Percentiles rank a stretch among this genome's conserved stretches.
Evolutionary conservation across 2,329 filamentous ascomycete genomes (phyloP).

Genomic region (Amauroascus niger): DNA sequence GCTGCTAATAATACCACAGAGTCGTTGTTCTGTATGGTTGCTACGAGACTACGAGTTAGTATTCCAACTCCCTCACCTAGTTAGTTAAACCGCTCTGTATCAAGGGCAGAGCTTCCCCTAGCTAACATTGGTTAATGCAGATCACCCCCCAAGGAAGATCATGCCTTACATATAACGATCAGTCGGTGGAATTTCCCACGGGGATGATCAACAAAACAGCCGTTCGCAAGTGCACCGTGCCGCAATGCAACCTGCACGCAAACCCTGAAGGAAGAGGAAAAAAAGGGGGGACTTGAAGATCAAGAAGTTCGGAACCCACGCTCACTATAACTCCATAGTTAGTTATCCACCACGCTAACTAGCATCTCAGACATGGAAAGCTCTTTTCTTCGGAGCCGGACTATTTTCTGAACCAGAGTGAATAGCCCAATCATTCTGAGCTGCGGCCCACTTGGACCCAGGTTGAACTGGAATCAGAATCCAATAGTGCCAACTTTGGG

Average conservation of each 20-base stretch:
- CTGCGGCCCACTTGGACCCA: neutral
- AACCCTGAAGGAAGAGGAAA: too few species aligned
- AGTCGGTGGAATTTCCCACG: neutral
- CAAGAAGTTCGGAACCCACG: neutral
- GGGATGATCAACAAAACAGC: constrained; percentile 1
- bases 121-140: too few species aligned
- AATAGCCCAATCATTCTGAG: neutral
- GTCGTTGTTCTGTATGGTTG: too few species aligned
- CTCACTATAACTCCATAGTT: too few species aligned
- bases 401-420: neutral
- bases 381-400: too few species aligned
- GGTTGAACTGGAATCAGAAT: neutral
- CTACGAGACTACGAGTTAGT: too few species aligned
- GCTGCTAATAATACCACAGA: too few species aligned
- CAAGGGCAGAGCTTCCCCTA: too few species aligned
- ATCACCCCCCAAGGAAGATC: neutral
- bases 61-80: too few species aligned
- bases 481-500: constrained; percentile 3
- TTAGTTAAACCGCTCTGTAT: too few species aligned
- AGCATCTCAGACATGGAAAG: too few species aligned
- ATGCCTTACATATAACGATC: neutral
- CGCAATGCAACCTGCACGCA: constrained; percentile 9
- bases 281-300: neutral
- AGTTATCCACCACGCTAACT: neutral
- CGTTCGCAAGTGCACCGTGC: neutral